These are phyloP conservation scores for Penicillium arizonense DNA, from an alignment of 495 filamentous ascomycete genomes.

Conservation along the genomic window DNA sequence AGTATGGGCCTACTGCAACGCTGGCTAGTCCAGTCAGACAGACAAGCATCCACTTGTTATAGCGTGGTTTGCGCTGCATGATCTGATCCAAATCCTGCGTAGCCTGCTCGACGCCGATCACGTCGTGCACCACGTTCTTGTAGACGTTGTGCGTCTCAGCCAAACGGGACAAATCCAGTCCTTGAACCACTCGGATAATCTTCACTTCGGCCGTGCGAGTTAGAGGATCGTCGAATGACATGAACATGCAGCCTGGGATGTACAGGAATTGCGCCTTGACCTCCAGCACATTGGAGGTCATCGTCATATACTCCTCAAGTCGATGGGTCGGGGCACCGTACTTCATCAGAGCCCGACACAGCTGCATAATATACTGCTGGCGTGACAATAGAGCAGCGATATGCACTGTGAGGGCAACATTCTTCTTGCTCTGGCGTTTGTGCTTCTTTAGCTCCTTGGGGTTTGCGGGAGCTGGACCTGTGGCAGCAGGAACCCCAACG, in stretches of 20 bases:
- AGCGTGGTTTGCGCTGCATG: constrained; percentile 52
- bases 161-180: constrained; percentile 78
- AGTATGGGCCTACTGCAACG: constrained; percentile 75
- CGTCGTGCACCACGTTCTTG: constrained; percentile 88
- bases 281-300: constrained; percentile 80
- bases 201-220: constrained; percentile 90
- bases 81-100: constrained; percentile 61
- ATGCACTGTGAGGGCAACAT: constrained; percentile 76
- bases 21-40: constrained; percentile 79
- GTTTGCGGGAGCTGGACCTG: constrained; percentile 23
- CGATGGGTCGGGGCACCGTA: constrained; percentile 75
- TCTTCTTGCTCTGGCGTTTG: constrained; percentile 41
- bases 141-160: constrained; percentile 83
- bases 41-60: constrained; percentile 65
- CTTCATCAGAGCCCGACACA: constrained; percentile 84
- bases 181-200: constrained; percentile 70
- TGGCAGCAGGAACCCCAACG: constrained; percentile 23
- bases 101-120: constrained; percentile 75
- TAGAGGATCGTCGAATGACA: constrained; percentile 82
- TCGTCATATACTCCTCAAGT: constrained; percentile 80
- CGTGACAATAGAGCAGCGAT: constrained; percentile 76
- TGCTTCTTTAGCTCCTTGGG: constrained; percentile 24
- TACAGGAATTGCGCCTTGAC: constrained; percentile 89
- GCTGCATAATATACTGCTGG: constrained; percentile 78
- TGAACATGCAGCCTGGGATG: constrained; percentile 89